phyloP scores from a whole-genome alignment of 495 filamentous ascomycete species.

The Aspergillus panamensis region DNA sequence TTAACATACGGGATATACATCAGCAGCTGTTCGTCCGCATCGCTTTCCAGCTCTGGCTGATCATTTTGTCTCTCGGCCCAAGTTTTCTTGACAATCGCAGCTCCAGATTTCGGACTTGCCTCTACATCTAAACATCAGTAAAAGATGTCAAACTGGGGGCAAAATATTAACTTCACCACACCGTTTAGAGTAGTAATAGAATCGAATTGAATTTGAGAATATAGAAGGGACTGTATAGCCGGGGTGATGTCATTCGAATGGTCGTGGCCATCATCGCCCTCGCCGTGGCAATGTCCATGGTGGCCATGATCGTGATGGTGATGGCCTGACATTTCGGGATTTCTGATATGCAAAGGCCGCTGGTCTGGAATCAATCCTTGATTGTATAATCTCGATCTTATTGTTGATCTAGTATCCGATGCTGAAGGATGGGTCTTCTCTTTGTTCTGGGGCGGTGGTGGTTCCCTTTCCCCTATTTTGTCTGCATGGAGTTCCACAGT shows the following conservation, averaged over 20 bases:
- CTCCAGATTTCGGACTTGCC: constrained; percentile 59
- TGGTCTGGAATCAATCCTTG: background rate
- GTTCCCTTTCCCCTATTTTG: background rate
- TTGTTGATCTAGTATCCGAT: background rate
- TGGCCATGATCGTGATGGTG: constrained; percentile 44
- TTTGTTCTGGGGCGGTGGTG: background rate
- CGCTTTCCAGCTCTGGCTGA: constrained; percentile 73
- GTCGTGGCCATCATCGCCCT: constrained; percentile 56
- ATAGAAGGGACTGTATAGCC: constrained; percentile 81
- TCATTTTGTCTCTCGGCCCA: constrained; percentile 74
- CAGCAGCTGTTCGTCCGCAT: constrained; percentile 89
- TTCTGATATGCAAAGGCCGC: background rate
- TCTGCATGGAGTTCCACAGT: too few species aligned
- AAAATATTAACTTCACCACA: constrained; percentile 10
- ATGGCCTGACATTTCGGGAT: constrained; percentile 36
- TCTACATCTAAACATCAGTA: constrained; percentile 39
- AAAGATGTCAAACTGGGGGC: background rate
- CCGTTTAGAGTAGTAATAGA: constrained; percentile 81
- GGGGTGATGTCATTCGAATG: constrained; percentile 89
- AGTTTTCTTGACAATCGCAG: constrained; percentile 78
- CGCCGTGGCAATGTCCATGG: constrained; percentile 40
- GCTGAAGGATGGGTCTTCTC: background rate
- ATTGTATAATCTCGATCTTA: background rate
- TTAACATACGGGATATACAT: constrained; percentile 80
- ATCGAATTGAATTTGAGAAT: constrained; percentile 87